Percentiles rank a stretch among this genome's conserved stretches.
Evolutionary conservation across 768 basidiomycete genomes (phyloP).

Genomic region (Leucocoprinus birnbaumii): DNA sequence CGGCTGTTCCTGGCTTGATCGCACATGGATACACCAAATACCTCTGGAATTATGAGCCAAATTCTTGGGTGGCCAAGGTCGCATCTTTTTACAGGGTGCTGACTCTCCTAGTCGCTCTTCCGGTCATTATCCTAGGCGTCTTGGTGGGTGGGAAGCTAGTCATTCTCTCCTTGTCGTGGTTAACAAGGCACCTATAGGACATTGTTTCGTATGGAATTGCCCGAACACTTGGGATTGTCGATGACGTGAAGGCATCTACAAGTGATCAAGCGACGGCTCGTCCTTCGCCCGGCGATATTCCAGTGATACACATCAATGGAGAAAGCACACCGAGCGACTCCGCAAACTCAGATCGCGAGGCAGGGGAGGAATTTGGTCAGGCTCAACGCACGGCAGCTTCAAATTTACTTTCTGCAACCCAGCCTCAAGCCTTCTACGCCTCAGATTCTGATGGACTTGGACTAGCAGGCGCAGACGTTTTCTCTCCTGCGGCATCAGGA

Average conservation of each 20-base stretch:
- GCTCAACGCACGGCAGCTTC: not conserved
- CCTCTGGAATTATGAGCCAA: constrained; percentile 60
- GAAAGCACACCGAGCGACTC: constrained; percentile 20
- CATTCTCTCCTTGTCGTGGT: not conserved
- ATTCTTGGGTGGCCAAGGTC: constrained; percentile 65
- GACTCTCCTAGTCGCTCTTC: constrained; percentile 61
- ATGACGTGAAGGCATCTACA: constrained; percentile 72
- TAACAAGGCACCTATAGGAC: constrained; percentile 45
- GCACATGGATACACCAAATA: constrained; percentile 63
- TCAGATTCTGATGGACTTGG: constrained; percentile 43
- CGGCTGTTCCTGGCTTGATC: constrained; percentile 38
- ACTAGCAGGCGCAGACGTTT: constrained; percentile 68
- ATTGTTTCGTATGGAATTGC: constrained; percentile 81
- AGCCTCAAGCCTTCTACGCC: constrained; percentile 47
- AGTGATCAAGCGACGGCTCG: constrained; percentile 47
- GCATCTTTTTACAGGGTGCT: constrained; percentile 66
- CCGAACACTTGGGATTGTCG: constrained; percentile 75
- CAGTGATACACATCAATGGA: constrained; percentile 30
- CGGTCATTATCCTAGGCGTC: constrained; percentile 50
- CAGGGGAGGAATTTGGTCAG: not conserved
- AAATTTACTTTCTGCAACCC: constrained; percentile 3
- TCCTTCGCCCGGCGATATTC: constrained; percentile 23
- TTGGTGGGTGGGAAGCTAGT: constrained; percentile 41
- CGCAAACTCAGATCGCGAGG: constrained; percentile 25
- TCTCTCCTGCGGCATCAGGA: constrained; percentile 67